These are phyloP conservation scores for Datura wrightii DNA, from an alignment of 257 asterid genomes.

Conservation along the genomic window DNA sequence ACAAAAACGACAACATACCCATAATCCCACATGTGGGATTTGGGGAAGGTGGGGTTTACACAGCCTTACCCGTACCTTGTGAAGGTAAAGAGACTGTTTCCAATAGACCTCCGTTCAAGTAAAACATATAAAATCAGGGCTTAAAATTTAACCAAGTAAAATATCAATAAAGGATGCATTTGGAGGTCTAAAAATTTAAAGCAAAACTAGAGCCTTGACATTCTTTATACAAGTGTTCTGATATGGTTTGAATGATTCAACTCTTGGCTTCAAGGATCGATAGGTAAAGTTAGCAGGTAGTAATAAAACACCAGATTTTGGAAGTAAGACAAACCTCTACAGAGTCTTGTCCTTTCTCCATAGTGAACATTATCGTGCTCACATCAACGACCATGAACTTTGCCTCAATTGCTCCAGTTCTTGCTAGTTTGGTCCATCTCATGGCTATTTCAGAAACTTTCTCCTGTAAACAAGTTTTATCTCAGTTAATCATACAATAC, in stretches of 20 bases:
- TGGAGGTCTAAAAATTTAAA: background rate
- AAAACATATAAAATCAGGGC: no score
- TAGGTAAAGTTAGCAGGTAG: background rate
- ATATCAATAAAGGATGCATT: background rate
- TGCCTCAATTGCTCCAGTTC: conserved; percentile 84
- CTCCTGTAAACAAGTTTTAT: conserved; percentile 49
- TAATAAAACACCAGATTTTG: background rate
- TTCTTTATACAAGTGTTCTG: background rate
- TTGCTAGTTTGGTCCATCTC: conserved; percentile 85
- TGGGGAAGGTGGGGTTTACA: no score
- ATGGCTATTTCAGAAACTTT: conserved; percentile 70
- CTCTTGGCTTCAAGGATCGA: background rate
- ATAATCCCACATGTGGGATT: no score
- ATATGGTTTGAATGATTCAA: background rate
- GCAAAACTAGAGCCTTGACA: background rate
- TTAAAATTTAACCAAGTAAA: background rate
- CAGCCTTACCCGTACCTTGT: no score
- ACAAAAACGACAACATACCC: background rate
- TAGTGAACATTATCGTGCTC: conserved; percentile 87
- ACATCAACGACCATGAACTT: conserved; percentile 72
- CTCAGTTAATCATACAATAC: background rate
- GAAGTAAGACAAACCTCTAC: conserved; percentile 55
- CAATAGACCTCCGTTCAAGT: no score
- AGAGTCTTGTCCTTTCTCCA: conserved; percentile 84
- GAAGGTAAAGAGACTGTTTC: no score